Percentiles rank a stretch among this genome's conserved stretches.
phyloP scores from a whole-genome alignment of 177 flowering plant genomes.

The Vitis hybrid region DNA sequence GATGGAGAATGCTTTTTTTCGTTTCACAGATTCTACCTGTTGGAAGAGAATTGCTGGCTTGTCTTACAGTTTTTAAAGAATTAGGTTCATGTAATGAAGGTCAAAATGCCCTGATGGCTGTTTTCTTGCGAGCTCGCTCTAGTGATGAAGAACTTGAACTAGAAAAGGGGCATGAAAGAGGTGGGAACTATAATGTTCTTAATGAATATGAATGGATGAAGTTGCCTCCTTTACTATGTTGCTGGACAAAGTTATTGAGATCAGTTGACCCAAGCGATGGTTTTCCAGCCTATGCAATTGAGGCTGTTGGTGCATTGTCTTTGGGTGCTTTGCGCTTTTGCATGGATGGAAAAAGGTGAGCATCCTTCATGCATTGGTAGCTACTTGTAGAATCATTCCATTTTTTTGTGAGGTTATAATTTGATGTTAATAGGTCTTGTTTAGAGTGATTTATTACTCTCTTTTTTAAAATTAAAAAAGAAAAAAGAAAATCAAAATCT shows the following conservation, averaged over 20 bases:
- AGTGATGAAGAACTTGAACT: constrained; percentile 30
- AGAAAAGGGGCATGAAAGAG: constrained; percentile 31
- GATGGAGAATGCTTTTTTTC: not conserved
- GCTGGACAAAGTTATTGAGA: constrained; percentile 62
- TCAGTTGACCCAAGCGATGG: constrained; percentile 45
- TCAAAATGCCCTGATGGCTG: constrained; percentile 47
- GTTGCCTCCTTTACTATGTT: constrained; percentile 60
- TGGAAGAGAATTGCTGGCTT: constrained; percentile 75
- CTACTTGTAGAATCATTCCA: too few species aligned
- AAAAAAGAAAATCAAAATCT: too few species aligned
- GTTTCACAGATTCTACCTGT: constrained; percentile 70
- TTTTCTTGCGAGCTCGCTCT: constrained; percentile 23
- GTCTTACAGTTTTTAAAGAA: constrained; percentile 65
- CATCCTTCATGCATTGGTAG: not conserved
- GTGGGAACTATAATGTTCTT: constrained; percentile 21
- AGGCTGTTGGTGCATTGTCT: constrained; percentile 47
- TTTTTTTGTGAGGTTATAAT: too few species aligned
- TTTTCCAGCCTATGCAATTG: constrained; percentile 41
- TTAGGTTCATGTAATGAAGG: constrained; percentile 58
- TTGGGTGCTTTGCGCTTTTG: constrained; percentile 56
- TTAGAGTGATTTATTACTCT: too few species aligned
- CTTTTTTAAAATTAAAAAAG: too few species aligned
- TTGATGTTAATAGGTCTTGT: too few species aligned
- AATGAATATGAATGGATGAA: constrained; percentile 44
- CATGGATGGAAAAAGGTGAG: constrained; percentile 64